phyloP scores from a whole-genome alignment of 768 basidiomycete species.

The Lactarius akahatsu region DNA sequence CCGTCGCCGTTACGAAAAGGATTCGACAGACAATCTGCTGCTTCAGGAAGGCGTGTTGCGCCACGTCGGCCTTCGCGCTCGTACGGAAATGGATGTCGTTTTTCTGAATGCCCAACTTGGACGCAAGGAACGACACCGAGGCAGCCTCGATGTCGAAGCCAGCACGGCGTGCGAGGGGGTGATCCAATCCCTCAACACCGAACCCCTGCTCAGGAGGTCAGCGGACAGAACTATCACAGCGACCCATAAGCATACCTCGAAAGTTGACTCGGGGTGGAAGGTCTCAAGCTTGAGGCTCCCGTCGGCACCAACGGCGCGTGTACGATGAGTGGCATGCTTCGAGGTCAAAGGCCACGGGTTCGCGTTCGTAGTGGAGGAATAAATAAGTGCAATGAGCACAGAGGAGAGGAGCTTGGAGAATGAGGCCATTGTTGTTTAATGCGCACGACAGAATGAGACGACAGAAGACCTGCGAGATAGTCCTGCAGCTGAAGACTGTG shows the following conservation, averaged over 20 bases:
- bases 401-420: slow-evolving; percentile 30
- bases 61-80: slow-evolving; percentile 27
- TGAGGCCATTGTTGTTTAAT: slow-evolving; percentile 23
- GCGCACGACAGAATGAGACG: background rate
- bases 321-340: slow-evolving; percentile 33
- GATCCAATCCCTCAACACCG: slow-evolving; percentile 30
- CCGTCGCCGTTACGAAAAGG: background rate
- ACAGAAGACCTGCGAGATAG: background rate
- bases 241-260: slow-evolving; percentile 28
- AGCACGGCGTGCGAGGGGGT: slow-evolving; percentile 31
- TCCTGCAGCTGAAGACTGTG: background rate
- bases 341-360: slow-evolving; percentile 27
- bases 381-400: slow-evolving; percentile 31
- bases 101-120: slow-evolving; percentile 28
- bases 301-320: slow-evolving; percentile 28
- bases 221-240: background rate
- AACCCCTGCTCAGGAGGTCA: slow-evolving; percentile 29
- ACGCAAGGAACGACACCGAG: slow-evolving; percentile 31
- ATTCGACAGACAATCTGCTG: slow-evolving; percentile 30
- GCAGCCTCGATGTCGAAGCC: slow-evolving; percentile 31
- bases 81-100: slow-evolving; percentile 29
- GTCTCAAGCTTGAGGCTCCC: slow-evolving; percentile 28
- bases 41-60: slow-evolving; percentile 30
- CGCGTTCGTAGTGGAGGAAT: slow-evolving; percentile 29
- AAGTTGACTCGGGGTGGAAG: slow-evolving; percentile 34